Conservation (phyloP, 306 rosid genomes). For the Dalbergia cultrata region DNA sequence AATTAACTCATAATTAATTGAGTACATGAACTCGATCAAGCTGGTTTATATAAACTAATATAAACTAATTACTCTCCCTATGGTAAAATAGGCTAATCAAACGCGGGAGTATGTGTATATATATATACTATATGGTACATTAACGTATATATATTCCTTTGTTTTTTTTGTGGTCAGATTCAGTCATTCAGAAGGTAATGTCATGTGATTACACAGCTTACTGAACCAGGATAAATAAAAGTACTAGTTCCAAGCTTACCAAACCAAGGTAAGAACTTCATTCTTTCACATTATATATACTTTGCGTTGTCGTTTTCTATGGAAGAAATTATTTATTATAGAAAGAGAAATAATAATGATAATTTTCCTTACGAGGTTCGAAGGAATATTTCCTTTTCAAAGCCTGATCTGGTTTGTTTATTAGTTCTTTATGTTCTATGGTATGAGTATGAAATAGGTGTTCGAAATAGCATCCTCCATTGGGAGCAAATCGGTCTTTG, state of each 20-base stretch:
- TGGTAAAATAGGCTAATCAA: slow-evolving; percentile 13
- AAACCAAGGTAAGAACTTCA: slow-evolving; percentile 23
- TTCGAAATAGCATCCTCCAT: background rate
- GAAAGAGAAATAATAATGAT: background rate
- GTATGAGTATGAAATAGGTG: background rate
- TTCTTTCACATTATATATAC: background rate
- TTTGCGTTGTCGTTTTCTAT: slow-evolving; percentile 26
- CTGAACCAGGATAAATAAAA: background rate
- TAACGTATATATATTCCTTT: background rate
- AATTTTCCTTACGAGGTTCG: background rate
- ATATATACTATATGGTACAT: background rate
- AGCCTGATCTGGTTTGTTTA: slow-evolving; percentile 9
- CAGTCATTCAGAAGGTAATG: background rate
- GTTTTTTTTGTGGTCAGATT: background rate
- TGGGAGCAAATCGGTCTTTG: background rate
- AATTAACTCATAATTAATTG: background rate
- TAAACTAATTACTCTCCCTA: background rate
- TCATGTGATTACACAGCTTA: background rate
- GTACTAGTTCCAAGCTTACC: slow-evolving; percentile 25
- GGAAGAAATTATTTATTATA: background rate
- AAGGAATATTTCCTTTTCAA: slow-evolving; percentile 37
- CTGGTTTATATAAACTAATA: slow-evolving; percentile 8
- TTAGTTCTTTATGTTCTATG: slow-evolving; percentile 3
- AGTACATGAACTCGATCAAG: background rate
- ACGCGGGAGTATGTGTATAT: too few species aligned